Percentiles rank a stretch among this genome's conserved stretches.
These are phyloP conservation scores for Lichtheimia hyalospora DNA, from an alignment of 371 early-diverging fungal species.

Conservation along the genomic window DNA sequence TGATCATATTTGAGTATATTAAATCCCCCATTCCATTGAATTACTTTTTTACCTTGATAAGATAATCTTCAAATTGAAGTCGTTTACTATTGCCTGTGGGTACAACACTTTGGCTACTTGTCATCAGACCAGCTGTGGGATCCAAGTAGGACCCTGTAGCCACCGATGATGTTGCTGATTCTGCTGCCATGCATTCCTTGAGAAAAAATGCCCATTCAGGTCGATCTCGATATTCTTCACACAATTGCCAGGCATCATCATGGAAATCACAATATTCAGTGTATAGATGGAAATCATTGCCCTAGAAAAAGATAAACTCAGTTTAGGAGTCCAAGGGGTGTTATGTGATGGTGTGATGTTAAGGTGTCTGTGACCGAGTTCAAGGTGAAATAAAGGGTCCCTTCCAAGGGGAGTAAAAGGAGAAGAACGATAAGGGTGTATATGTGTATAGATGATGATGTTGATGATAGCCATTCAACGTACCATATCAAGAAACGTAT, in stretches of 20 bases:
- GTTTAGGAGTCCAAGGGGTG: background rate
- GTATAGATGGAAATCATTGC: slow-evolving; percentile 34
- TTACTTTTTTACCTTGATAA: slow-evolving; percentile 51
- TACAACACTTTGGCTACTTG: background rate
- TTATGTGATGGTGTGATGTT: background rate
- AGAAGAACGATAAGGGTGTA: too few species aligned
- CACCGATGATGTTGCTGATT: slow-evolving; percentile 6
- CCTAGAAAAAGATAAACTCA: slow-evolving; percentile 14
- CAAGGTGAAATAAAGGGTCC: too few species aligned
- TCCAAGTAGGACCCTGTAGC: slow-evolving; percentile 3
- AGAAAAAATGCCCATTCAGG: slow-evolving; percentile 44
- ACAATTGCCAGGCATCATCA: slow-evolving; percentile 34
- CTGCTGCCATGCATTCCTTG: slow-evolving; percentile 25
- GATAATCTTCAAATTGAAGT: slow-evolving; percentile 48
- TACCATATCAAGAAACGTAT: slow-evolving; percentile 44
- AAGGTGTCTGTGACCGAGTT: too few species aligned
- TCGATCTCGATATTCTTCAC: slow-evolving; percentile 35
- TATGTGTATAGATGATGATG: too few species aligned
- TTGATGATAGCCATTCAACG: too few species aligned
- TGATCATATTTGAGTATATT: background rate
- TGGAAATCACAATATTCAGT: slow-evolving; percentile 45
- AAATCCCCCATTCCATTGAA: background rate
- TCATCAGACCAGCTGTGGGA: background rate
- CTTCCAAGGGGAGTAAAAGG: too few species aligned
- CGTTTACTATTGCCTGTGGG: slow-evolving; percentile 12